Conservation (phyloP, 2,329 filamentous ascomycete species). For the Verticillium alfalfae region DNA sequence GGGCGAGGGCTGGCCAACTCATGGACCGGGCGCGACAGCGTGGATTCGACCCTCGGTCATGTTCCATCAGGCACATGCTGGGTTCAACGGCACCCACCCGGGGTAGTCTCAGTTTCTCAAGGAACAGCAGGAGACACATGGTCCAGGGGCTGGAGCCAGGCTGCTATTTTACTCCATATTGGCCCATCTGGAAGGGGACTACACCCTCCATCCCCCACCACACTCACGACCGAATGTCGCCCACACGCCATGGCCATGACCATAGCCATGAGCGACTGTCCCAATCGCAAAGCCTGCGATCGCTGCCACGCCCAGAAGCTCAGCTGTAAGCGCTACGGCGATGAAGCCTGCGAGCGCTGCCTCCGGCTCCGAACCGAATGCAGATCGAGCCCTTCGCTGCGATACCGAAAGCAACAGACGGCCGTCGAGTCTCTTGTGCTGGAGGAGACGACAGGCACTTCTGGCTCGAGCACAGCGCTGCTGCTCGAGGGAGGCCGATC, state of each 20-base stretch:
- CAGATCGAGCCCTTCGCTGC: slow-evolving; percentile 36
- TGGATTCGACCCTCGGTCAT: neutral
- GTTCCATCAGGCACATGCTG: neutral
- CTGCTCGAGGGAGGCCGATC: slow-evolving; percentile 17
- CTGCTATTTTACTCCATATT: neutral
- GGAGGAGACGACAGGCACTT: neutral
- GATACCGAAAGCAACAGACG: slow-evolving; percentile 25
- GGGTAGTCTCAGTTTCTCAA: slow-evolving; percentile 1
- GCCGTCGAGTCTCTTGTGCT: neutral
- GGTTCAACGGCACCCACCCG: neutral
- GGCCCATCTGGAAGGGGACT: neutral
- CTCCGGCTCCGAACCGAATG: slow-evolving; percentile 33
- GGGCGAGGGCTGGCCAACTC: neutral
- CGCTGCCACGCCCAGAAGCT: slow-evolving; percentile 41
- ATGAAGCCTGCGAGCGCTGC: slow-evolving; percentile 36
- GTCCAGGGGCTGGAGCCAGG: neutral
- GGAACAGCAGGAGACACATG: neutral
- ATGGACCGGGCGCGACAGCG: neutral
- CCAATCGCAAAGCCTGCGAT: slow-evolving; percentile 39
- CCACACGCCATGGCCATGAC: slow-evolving; percentile 16
- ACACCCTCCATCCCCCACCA: neutral
- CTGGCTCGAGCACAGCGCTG: neutral
- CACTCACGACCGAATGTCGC: neutral
- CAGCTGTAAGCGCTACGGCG: slow-evolving; percentile 34
- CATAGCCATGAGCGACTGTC: slow-evolving; percentile 28